phyloP scores from a whole-genome alignment of 2,329 filamentous ascomycete species.

The Fusarium oligoseptatum region DNA sequence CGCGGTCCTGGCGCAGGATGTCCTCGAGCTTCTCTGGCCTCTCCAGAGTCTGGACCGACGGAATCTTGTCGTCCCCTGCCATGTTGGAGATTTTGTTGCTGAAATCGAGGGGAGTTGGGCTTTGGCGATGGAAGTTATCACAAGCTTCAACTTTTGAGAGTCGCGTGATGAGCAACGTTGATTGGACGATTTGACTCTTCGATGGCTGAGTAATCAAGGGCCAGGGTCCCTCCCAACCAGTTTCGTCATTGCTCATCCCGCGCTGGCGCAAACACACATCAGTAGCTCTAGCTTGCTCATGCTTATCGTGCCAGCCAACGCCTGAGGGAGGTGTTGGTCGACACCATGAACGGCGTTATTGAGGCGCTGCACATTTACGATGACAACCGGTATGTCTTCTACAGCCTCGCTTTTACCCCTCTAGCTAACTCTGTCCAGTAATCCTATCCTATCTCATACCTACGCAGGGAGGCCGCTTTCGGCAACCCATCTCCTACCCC shows the following conservation, averaged over 20 bases:
- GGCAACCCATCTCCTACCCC: constrained; percentile 80
- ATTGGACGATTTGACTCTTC: constrained; percentile 32
- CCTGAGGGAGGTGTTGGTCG: constrained; percentile 46
- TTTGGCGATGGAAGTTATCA: constrained; percentile 21
- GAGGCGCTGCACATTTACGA: constrained; percentile 98
- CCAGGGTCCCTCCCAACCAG: constrained; percentile 2
- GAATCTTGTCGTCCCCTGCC: constrained; percentile 58
- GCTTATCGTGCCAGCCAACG: constrained; percentile 39
- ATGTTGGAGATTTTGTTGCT: constrained; percentile 39
- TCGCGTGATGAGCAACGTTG: constrained; percentile 27
- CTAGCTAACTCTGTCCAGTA: constrained; percentile 64
- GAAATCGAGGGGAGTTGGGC: background rate
- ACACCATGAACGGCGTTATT: constrained; percentile 85
- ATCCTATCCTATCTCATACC: constrained; percentile 86
- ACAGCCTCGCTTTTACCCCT: background rate
- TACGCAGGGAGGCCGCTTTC: constrained; percentile 87
- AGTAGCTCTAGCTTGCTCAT: constrained; percentile 28
- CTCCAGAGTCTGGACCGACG: constrained; percentile 67
- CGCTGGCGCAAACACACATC: constrained; percentile 22
- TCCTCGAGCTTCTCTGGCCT: constrained; percentile 73
- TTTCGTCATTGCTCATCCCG: constrained; percentile 51
- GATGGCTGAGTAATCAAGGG: constrained; percentile 46
- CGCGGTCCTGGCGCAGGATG: constrained; percentile 67
- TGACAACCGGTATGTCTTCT: constrained; percentile 80
- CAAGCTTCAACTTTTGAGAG: constrained; percentile 29